A percentile compares a stretch with the other conserved stretches of the same genome.
Evolutionary conservation across 2,329 filamentous ascomycete genomes (phyloP).

Genomic region (Sclerotinia subarctica): DNA sequence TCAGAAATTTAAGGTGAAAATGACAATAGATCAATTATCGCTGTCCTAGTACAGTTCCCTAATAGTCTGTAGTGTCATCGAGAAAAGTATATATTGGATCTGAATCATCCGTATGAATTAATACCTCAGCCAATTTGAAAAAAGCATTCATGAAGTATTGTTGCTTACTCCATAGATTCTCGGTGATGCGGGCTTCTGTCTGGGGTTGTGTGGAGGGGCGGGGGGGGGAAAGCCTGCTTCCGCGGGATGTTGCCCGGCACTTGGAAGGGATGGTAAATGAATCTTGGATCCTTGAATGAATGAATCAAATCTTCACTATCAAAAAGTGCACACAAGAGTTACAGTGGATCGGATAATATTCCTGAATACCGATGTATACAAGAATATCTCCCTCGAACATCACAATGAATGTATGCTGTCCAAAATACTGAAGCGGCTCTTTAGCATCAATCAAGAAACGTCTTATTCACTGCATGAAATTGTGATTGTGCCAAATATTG

Average conservation of each 20-base stretch:
- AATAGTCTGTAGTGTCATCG: not conserved
- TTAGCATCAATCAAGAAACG: not conserved
- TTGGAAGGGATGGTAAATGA: not conserved
- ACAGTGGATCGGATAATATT: not conserved
- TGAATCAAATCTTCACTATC: not conserved
- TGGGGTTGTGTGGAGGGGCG: too few species aligned
- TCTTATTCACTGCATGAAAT: not conserved
- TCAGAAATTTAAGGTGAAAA: not conserved
- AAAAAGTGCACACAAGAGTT: not conserved
- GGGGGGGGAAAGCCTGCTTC: too few species aligned
- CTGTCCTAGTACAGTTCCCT: not conserved
- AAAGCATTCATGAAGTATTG: too few species aligned
- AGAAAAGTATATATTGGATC: not conserved
- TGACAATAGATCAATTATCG: too few species aligned
- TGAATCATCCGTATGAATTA: not conserved
- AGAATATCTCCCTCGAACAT: not conserved
- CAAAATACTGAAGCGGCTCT: not conserved
- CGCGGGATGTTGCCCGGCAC: not conserved
- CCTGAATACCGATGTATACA: not conserved
- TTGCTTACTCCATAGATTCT: not conserved
- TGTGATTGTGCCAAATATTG: not conserved
- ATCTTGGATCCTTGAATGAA: not conserved
- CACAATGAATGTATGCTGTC: not conserved
- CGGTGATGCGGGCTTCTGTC: not conserved
- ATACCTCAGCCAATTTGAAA: not conserved